These are phyloP conservation scores for Naganishia friedmannii DNA, from an alignment of 768 basidiomycete species.

Conservation along the genomic window DNA sequence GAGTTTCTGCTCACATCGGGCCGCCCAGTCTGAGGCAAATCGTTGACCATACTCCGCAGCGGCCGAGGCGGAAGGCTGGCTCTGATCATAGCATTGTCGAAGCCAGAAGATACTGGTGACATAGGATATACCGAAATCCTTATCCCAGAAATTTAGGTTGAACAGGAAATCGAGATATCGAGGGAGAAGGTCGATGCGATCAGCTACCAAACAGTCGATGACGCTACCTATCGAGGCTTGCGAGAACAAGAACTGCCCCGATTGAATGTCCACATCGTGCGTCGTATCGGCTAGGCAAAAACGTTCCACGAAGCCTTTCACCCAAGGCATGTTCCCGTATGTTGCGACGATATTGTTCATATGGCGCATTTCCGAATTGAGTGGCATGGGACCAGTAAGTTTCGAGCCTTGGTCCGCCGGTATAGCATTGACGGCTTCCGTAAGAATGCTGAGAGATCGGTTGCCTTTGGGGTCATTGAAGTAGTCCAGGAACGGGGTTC, in stretches of 20 bases:
- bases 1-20: neutral
- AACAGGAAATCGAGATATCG: conserved; percentile 20
- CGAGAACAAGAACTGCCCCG: conserved; percentile 6
- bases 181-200: conserved; percentile 10
- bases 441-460: conserved; percentile 51
- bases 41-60: conserved; percentile 5
- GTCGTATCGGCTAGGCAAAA: neutral
- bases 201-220: conserved; percentile 9
- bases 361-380: conserved; percentile 2
- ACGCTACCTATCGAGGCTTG: conserved; percentile 1
- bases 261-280: neutral
- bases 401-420: conserved; percentile 14
- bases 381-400: neutral
- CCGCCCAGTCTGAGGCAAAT: conserved; percentile 1
- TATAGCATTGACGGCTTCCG: conserved; percentile 8
- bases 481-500: conserved; percentile 88
- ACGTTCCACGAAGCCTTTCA: conserved; percentile 7
- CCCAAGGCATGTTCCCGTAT: neutral
- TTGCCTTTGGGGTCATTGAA: conserved; percentile 91
- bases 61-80: neutral
- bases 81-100: neutral
- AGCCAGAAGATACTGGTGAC: neutral
- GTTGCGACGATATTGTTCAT: neutral
- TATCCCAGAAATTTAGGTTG: conserved; percentile 18
- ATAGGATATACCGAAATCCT: conserved; percentile 3